Conservation (phyloP, 2,329 filamentous ascomycete species). For the Coniella lustricola region DNA sequence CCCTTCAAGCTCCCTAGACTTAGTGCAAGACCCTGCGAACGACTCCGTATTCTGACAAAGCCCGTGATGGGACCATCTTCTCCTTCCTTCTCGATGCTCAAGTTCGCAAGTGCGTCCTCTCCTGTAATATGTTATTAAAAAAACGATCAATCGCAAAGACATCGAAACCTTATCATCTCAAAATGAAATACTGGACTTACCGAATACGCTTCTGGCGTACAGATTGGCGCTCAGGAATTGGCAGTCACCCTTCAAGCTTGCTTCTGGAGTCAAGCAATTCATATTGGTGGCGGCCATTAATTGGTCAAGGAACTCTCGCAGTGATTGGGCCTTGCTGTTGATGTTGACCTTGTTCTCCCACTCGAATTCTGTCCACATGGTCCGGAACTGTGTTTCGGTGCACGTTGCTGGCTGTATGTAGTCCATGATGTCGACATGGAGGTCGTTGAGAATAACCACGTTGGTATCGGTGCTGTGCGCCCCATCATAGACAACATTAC, state of each 20-base stretch:
- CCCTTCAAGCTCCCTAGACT: slow-evolving; percentile 94
- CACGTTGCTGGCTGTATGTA: slow-evolving; percentile 97
- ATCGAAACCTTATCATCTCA: too few relatives aligned
- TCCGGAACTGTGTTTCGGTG: slow-evolving; percentile 96
- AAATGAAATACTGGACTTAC: slow-evolving; percentile 52
- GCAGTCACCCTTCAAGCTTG: slow-evolving; percentile 92
- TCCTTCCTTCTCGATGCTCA: slow-evolving; percentile 96
- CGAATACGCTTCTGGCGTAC: slow-evolving; percentile 94
- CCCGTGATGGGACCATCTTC: slow-evolving; percentile 93
- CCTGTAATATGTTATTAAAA: slow-evolving; percentile 44
- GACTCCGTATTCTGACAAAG: slow-evolving; percentile 95
- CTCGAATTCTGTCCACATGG: slow-evolving; percentile 99
- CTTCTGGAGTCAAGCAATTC: slow-evolving; percentile 94
- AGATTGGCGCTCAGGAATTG: slow-evolving; percentile 96
- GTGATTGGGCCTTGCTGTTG: slow-evolving; percentile 88
- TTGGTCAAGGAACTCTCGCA: slow-evolving; percentile 87
- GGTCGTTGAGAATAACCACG: slow-evolving; percentile 94
- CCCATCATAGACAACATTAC: slow-evolving; percentile 96
- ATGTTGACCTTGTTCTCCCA: slow-evolving; percentile 99
- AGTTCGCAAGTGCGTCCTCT: slow-evolving; percentile 93
- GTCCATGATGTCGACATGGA: slow-evolving; percentile 99
- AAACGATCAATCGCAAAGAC: slow-evolving; percentile 8
- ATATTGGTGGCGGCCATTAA: slow-evolving; percentile 98
- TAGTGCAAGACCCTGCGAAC: slow-evolving; percentile 88
- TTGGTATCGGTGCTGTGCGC: slow-evolving; percentile 87